phyloP scores from a whole-genome alignment of 176 grass and related monocot genomes.

The Oryza rufipogon region DNA sequence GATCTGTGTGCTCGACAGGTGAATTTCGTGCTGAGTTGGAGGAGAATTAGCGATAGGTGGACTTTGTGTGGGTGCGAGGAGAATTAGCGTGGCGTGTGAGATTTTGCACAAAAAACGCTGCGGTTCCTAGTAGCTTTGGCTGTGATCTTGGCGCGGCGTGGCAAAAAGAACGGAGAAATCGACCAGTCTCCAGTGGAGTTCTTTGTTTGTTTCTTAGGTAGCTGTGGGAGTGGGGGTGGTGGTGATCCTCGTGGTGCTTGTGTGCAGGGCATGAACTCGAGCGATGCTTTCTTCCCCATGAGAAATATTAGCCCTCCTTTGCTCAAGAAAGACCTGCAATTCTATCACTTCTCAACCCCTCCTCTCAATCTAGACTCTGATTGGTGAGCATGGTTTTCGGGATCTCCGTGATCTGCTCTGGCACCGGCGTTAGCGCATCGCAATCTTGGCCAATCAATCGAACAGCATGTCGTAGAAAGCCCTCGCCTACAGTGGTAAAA shows the following conservation, averaged over 20 bases:
- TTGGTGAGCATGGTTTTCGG: slow-evolving; percentile 8
- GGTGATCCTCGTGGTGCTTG: slow-evolving; percentile 37
- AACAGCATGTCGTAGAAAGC: neutral
- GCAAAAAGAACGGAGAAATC: slow-evolving; percentile 8
- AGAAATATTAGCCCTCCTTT: neutral
- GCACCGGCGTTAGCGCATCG: neutral
- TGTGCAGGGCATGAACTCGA: slow-evolving; percentile 22
- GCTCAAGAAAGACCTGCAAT: neutral
- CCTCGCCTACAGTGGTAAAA: neutral
- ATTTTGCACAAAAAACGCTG: slow-evolving; percentile 13
- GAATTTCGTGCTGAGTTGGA: neutral
- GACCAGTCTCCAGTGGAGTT: neutral
- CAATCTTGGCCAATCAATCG: neutral
- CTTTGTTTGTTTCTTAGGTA: slow-evolving; percentile 29
- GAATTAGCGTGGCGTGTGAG: slow-evolving; percentile 36
- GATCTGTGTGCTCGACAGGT: slow-evolving; percentile 33
- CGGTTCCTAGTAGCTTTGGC: neutral
- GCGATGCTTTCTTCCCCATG: slow-evolving; percentile 10
- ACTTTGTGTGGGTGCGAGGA: neutral
- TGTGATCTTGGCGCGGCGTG: slow-evolving; percentile 13
- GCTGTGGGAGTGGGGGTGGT: neutral
- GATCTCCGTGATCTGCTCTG: slow-evolving; percentile 9
- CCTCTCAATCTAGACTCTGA: neutral
- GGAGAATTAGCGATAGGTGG: neutral
- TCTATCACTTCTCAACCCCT: slow-evolving; percentile 1